Evolutionary conservation across 2,329 filamentous ascomycete species (phyloP), one percentile per base, ranked within the genome.

Genomic region (Escovopsis sp.): DNA sequence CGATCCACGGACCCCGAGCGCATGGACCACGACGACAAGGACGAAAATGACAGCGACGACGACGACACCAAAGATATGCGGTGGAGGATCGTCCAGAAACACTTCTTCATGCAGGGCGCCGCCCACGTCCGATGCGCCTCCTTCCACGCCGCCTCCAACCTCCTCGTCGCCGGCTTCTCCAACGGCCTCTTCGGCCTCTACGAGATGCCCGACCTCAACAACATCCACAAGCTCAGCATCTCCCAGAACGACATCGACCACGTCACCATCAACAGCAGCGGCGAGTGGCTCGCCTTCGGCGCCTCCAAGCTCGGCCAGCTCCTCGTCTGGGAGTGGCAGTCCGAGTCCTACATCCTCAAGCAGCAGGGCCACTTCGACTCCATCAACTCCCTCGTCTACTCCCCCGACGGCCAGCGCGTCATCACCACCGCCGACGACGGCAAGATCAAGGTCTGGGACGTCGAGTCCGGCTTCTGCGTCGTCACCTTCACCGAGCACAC

Each of bases 291-390:
- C 16, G 92, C 92, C 0, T 94, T 98, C 55, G 90, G 88, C 12
- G 90, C 92, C 1, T 93, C 90, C 2, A 92, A 92, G 49, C 69
- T 94, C 5, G 92, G 92, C 1, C 90, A 98, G 53, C 66, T 98
- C n/a, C 63, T 98, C 4, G 90, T 98, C 4, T 98, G 90, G 90
- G 90, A 98, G 56, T 98, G 92, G 87, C 88, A 96, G 54, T 98
- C 90, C 0, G 92, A 98, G 57, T 96, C 88, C 5, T 98, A 98
- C 56, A 92, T 98, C 39, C 65, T 98, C 33, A 98, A 98, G 60
- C 90, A 98, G 52, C 90, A 96, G 57, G 90, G 88, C 0, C 90
- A 98, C 58, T 87, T 94, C 44, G 90, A 98, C 54, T 81, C 85
- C 2, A 87, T 96, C 73, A 96, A 96, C 56, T 73, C 86, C 1